Base-by-base conservation (phyloP, 1,139 yeast species). In the Kodamaea plutei region DNA sequence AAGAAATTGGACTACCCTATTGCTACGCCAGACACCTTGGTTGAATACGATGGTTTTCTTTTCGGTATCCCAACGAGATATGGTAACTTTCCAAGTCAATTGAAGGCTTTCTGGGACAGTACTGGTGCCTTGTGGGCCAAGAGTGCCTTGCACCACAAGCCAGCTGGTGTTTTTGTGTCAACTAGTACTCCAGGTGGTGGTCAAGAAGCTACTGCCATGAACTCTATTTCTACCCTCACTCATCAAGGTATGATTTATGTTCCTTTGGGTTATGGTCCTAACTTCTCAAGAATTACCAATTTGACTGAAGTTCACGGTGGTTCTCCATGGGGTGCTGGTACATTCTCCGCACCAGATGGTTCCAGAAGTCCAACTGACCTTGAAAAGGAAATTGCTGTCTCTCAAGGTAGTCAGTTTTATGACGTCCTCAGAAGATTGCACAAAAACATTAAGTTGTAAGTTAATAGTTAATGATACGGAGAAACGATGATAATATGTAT, bases 301-400 rank as follows among this genome's bases (percentile, higher is more conserved):
- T 34, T 58, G 35, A 51, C 49, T 3, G 64, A 60, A 47, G 48
- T 52, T 29, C 66, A 58, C 40, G 69, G 69, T 33, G 56, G 61
- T 15, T 58, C 65, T 30, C 62, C 68, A 23, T 61, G 64, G 60
- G 69, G 68, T 37, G 64, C 68, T 21, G 69, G 69, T 34, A 44
- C 62, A 26, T 54, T 52, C 38, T 64, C 69, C 18, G 61, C 57
- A 21, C 44, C 48, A 10, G 65, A 57, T 37, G 68, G 69, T 22
- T 52, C 61, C 20, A 58, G 68, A 54, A 39, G 46, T 34, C 62
- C 63, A 15, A 41, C 56, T 33, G 47, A 46, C 13, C 46, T 57
- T 40, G 69, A 62, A 43, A 50, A 56, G 45, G 54, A 52, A 31
- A 43, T 62, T 30, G 61, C 62, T 17, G 37, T 39, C 27, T 42